Base-by-base conservation (phyloP, 176 grass and related monocot genomes). In the Eleusine indica region DNA sequence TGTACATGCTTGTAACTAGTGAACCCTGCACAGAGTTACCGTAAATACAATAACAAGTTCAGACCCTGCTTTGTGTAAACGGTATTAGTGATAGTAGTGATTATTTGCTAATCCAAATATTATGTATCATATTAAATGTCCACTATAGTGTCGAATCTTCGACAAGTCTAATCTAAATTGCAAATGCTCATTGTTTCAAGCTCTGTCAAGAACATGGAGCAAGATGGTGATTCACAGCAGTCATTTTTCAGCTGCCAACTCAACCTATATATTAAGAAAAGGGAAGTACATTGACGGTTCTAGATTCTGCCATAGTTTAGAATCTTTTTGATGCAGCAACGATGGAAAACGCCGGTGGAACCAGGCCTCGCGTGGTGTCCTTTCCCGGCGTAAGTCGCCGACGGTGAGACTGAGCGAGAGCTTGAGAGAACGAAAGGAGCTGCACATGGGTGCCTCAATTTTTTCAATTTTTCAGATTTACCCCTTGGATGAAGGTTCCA, bases 201-300 rank as follows among this genome's bases (percentile, higher is more conserved):
- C 52, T 68, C 18, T 70, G 17, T 63, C 19, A 18, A 53, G 51
- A 21, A 68, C 70, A 39, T 15, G 43, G 19, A 37, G 40, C 54
- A 62, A 35, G 53, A 72, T 11, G 42, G 7, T 39, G 29, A 21
- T 60, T 60, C 17, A 70, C 11, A 70, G 25, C 21, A 8, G 74
- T 77, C 39, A 46, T 77, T 35, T 84, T 84, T 48, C 40, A 84
- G 64, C 52, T 62, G 42, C 40, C 66, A 78, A 21, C 6, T 78
- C 66, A 85, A 39, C 41, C 63, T 63, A 77, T 29, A 46, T 65
- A 60, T 65, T 41, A 48, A 4, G 18, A 30, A 78, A 42, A 78
- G 60, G 44, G 46, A 82, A 47, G 64, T 22, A 29, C 60, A 28
- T 13, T 12, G 10, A 9, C 14, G 41, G 25, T 64, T 6, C 9